Percentiles rank a stretch among this genome's conserved stretches.
Conservation (phyloP, 805 yeast species). For the Yamadazyma paraphyllophila region DNA sequence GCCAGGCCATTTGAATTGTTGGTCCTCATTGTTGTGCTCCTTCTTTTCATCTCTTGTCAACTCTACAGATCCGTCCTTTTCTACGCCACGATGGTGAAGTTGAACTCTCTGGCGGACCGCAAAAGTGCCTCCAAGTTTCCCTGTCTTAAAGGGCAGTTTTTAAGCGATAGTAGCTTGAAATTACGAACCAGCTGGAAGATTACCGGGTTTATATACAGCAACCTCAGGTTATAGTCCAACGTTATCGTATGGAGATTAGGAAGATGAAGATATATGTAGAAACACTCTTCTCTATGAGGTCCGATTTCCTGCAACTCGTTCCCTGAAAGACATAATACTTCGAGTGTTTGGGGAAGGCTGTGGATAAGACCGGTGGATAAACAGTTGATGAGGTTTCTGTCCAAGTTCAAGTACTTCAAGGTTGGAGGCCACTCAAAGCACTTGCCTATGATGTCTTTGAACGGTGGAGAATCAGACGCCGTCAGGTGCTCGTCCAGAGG, state of each 20-base stretch:
- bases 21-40: too few relatives aligned
- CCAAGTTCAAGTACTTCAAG: conserved; percentile 22
- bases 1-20: too few relatives aligned
- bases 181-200: conserved; percentile 15
- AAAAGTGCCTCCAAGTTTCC: conserved; percentile 13
- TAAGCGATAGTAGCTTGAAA: conserved; percentile 7
- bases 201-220: conserved; percentile 14
- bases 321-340: conserved; percentile 15
- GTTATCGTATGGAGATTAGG: conserved; percentile 21
- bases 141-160: conserved; percentile 16
- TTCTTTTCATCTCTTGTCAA: too few relatives aligned
- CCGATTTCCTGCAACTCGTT: conserved; percentile 15
- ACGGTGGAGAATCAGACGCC: background rate
- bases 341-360: conserved; percentile 28
- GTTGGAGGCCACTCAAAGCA: conserved; percentile 23
- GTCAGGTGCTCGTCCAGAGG: conserved; percentile 9
- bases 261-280: conserved; percentile 6
- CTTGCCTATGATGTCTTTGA: conserved; percentile 18
- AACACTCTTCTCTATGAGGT: background rate
- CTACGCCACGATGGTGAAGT: conserved; percentile 11
- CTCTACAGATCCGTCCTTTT: too few relatives aligned
- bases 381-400: conserved; percentile 22
- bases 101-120: conserved; percentile 4
- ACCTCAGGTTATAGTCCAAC: conserved; percentile 17
- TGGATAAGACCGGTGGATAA: conserved; percentile 19